Base-by-base conservation (phyloP, 2,329 filamentous ascomycete species). In the Pleoardoris graminearum region DNA sequence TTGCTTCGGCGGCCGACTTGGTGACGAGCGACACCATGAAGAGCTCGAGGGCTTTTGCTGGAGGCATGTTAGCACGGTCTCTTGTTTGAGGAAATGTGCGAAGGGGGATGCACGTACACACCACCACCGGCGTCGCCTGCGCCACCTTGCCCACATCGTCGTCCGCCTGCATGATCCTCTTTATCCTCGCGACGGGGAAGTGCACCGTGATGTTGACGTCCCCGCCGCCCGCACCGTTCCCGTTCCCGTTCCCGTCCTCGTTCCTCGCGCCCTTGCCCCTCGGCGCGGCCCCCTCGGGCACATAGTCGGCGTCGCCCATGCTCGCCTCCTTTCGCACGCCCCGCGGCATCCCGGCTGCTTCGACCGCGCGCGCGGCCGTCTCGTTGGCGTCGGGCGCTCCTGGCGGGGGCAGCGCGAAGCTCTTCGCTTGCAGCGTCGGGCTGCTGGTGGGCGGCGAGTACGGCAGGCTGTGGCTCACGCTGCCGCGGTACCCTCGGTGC, bases 91-190 rank as follows among this genome's bases (percentile, higher is more conserved):
- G 7, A 17, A 14, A 29, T 19, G 30, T 6, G 11, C 12, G 30
- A 11, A 11, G 19, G n/a, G 25, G 7, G 32, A n/a, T n/a, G 8
- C 10, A 78, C 83, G 68, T 81, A 85, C 84, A 85, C 38, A 97
- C 93, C 22, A 93, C 94, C 51, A 96, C 95, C 14, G 93, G 93
- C 0, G 94, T 97, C 56, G 97, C 94, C 75, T 99, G 94, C 3
- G 94, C 92, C 8, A 99, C 94, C 77, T 99, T 99, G 57, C 94
- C 94, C 0, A 99, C 92, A 72, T 99, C 94, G 70, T 99, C 94
- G 69, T 99, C 94, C 10, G 93, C 93, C 76, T 99, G 94, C 94
- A 99, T 97, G 67, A 99, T 97, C 46, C 94, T 86, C 81, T 99
- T 99, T 79, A 99, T 99, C 57, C 94, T 84, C 12, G 94, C 94